Conservation (phyloP, 225 moss, liverwort and hornwort genomes). For the Marchantia polymorpha region DNA sequence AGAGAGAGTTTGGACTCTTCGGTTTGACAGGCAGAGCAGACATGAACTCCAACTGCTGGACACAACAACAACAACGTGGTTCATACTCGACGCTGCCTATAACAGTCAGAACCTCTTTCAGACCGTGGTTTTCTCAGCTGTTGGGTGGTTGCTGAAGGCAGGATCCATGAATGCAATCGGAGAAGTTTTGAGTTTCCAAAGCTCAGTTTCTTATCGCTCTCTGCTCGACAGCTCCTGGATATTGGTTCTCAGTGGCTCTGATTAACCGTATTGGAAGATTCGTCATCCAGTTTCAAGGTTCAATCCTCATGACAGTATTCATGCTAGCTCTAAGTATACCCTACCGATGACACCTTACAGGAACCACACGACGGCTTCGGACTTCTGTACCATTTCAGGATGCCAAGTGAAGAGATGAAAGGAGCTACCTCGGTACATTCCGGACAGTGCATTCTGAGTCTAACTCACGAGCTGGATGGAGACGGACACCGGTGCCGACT, state of each 20-base stretch:
- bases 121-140: not conserved
- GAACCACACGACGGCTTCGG: not conserved
- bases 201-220: slow-evolving; percentile 15
- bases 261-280: slow-evolving; percentile 11
- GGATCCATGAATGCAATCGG: not conserved
- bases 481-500: no score
- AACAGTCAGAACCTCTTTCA: slow-evolving; percentile 17
- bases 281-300: slow-evolving; percentile 13
- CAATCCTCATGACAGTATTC: slow-evolving; percentile 18
- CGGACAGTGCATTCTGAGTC: no score
- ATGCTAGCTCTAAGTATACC: slow-evolving; percentile 1
- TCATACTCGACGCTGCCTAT: slow-evolving; percentile 14
- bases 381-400: no score
- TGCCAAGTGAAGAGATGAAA: no score
- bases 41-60: slow-evolving; percentile 18
- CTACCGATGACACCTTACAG: not conserved
- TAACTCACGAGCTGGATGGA: no score
- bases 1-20: slow-evolving; percentile 2
- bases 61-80: slow-evolving; percentile 17
- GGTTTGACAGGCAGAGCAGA: not conserved
- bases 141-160: not conserved
- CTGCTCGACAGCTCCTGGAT: slow-evolving; percentile 10
- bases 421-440: no score
- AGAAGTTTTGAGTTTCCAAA: slow-evolving; percentile 2
- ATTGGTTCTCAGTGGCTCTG: slow-evolving; percentile 15